Base-by-base conservation (phyloP, 208 protist genomes). In the Lotmaria passim region DNA sequence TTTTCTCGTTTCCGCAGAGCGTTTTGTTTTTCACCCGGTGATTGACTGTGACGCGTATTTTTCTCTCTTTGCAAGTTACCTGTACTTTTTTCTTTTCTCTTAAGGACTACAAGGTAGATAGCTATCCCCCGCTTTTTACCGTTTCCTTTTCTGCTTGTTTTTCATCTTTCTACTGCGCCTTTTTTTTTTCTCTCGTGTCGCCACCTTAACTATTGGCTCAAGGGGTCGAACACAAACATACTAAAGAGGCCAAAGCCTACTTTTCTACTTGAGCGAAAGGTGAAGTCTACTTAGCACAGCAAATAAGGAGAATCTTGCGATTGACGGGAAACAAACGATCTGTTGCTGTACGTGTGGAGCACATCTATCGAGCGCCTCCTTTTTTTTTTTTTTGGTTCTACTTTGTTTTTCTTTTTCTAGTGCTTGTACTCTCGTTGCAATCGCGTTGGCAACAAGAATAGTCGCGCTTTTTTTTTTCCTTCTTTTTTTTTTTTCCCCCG, bases 401-500 rank as follows among this genome's bases (percentile, higher is more conserved):
- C 17, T 63, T 14, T 38, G 17, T 61, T 4, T 73, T 68, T 50
- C 17, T 55, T 59, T 64, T 31, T 46, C 31, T 39, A 23, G 39
- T 30, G n/a, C n/a, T n/a, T n/a, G n/a, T n/a, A n/a, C n/a, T n/a
- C n/a, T n/a, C n/a, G n/a, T n/a, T n/a, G n/a, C n/a, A n/a, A n/a
- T n/a, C n/a, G n/a, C n/a, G n/a, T n/a, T n/a, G n/a, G n/a, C n/a
- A n/a, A n/a, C n/a, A n/a, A n/a, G n/a, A n/a, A n/a, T n/a, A n/a
- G n/a, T n/a, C n/a, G n/a, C 48, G 28, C 51, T 66, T 24, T 58
- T 66, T 26, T 64, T 51, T 57, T 33, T 61, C 24, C 33, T 31
- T 47, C 14, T 23, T 41, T 43, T 59, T 8, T 47, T 41, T 26
- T 60, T 46, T 69, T 15, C 31, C 43, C 19, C 31, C 4, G 24